Evolutionary conservation across 345 rosid genomes (phyloP).

Genomic region (Toxicodendron radicans): DNA sequence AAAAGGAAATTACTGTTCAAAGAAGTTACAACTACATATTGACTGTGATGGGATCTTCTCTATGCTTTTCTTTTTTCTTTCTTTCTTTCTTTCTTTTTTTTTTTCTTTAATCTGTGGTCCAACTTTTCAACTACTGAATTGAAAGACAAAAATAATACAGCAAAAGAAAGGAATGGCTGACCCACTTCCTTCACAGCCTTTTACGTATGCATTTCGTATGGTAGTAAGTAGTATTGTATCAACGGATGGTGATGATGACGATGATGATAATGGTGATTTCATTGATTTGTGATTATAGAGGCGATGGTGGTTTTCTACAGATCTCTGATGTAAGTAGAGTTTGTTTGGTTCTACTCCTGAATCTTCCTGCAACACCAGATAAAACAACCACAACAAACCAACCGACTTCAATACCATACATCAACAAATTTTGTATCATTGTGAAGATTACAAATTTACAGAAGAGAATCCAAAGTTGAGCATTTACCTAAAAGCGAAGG

Average conservation of each 20-base stretch:
- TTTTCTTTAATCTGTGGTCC: conserved; percentile 44
- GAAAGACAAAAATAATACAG: conserved; percentile 39
- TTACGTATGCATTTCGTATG: conserved; percentile 52
- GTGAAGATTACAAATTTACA: not conserved
- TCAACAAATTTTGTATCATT: conserved; percentile 1
- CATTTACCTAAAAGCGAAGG: conserved; percentile 33
- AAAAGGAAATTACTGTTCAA: conserved; percentile 24
- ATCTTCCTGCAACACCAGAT: conserved; percentile 32
- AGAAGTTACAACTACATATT: conserved; percentile 38
- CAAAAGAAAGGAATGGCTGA: conserved; percentile 41
- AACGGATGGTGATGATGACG: conserved; percentile 12
- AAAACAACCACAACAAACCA: conserved; percentile 5
- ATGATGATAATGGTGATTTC: too few species aligned
- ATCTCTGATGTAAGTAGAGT: conserved; percentile 28
- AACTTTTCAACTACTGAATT: conserved; percentile 30
- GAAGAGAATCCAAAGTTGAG: conserved; percentile 26
- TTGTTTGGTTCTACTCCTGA: conserved; percentile 34
- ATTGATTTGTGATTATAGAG: not conserved
- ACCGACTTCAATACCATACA: not conserved
- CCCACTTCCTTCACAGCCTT: conserved; percentile 48
- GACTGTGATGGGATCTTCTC: conserved; percentile 13
- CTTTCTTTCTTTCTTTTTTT: conserved; percentile 10
- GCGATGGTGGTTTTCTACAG: conserved; percentile 39
- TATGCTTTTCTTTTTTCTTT: conserved; percentile 17
- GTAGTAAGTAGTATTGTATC: conserved; percentile 42